Evolutionary conservation across 257 asterid species (phyloP), one percentile per base, ranked within the genome.

Genomic region (Capsicum rhomboideum): DNA sequence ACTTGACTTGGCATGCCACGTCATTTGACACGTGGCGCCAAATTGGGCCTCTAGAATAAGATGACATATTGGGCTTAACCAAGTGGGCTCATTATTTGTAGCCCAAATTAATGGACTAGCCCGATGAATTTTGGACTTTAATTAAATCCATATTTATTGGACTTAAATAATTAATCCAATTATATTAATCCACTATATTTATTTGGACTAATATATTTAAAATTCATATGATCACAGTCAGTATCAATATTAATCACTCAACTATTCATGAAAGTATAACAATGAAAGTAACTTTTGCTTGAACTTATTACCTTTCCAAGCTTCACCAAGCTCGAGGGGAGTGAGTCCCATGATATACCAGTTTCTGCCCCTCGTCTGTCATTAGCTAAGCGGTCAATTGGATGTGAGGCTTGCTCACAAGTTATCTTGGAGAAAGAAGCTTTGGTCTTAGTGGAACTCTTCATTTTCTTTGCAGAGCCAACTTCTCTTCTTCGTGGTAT

Each of bases 291-390:
- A 77, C 34, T 42, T n/a, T 46, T 28, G 17, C 20, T 42, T 56
- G 26, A 82, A 42, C 23, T 26, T 54, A 16, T 68, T 89, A 93
- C 97, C 97, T 93, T 93, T 85, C 97, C 98, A 85, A 90, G 89
- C 86, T 90, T 93, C 67, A 84, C 90, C 84, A 94, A 84, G 85
- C 85, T 87, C 29, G 90, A 71, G 6, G 97, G 92, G 31, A 93
- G 91, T 23, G 92, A 87, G 88, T 75, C 89, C 98, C 95, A 92
- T 23, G 88, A 84, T 71, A 93, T 90, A 53, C 91, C 87, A 21
- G 83, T 85, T 64, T 92, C 96, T 59, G 93, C 88, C 61, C 92
- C 92, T 86, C 86, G 91, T 20, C 86, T 86, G 71, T 92, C 94
- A 44, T 86, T 67, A 28, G 87, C 85, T 9, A 87, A 86, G 87